These are phyloP conservation scores for Ophiocytium majus DNA, from an alignment of 352 stramenopile species.

Conservation along the genomic window DNA sequence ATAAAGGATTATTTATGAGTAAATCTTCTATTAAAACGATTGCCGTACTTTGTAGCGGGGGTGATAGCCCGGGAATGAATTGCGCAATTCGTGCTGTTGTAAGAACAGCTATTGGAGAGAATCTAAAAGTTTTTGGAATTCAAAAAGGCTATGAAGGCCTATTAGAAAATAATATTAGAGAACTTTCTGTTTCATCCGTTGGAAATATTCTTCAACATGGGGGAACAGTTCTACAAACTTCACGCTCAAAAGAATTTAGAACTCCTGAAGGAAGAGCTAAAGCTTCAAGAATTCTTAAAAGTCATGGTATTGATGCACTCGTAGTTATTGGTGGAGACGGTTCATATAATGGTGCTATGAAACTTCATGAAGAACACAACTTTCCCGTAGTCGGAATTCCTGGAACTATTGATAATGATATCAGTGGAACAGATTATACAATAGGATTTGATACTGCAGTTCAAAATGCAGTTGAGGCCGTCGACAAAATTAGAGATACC, in stretches of 20 bases:
- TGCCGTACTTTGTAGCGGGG: background rate
- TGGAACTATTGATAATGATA: slow-evolving; percentile 8
- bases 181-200: background rate
- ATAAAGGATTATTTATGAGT: too few species aligned
- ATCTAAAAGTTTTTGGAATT: background rate
- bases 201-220: slow-evolving; percentile 7
- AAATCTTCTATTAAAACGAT: too few species aligned
- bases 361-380: background rate
- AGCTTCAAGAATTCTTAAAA: background rate
- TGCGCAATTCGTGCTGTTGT: slow-evolving; percentile 5
- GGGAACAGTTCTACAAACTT: slow-evolving; percentile 3
- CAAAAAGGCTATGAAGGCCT: background rate
- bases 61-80: slow-evolving; percentile 9
- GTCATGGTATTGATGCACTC: background rate
- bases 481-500: background rate
- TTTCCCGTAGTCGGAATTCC: background rate
- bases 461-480: background rate
- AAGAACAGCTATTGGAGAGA: background rate
- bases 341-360: background rate
- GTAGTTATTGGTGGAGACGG: slow-evolving; percentile 3
- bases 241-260: background rate
- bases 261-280: background rate
- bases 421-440: slow-evolving; percentile 4
- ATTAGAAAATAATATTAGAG: background rate
- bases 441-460: slow-evolving; percentile 4